Conservation (phyloP, 116 monocot genomes). For the Posidonia oceanica region DNA sequence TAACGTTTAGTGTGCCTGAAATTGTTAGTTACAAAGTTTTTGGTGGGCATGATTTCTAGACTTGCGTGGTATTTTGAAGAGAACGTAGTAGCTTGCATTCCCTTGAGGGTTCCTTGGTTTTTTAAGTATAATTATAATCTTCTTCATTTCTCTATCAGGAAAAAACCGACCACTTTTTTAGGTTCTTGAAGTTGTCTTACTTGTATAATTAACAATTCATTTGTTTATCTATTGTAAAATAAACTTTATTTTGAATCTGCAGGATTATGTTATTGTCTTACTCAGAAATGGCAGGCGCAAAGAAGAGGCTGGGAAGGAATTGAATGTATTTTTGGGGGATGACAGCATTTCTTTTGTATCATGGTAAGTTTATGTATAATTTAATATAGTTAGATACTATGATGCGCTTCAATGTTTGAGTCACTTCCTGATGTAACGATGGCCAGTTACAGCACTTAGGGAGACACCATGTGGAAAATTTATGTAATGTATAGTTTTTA, state of each 20-base stretch:
- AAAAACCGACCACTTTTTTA: too few species aligned
- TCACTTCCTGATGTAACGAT: not conserved
- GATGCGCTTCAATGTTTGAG: not conserved
- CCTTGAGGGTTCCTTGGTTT: too few species aligned
- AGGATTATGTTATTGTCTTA: conserved; percentile 80
- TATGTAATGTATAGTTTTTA: not conserved
- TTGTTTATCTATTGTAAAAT: not conserved
- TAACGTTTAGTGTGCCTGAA: too few species aligned
- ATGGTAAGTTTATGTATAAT: conserved; percentile 34
- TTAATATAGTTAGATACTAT: not conserved
- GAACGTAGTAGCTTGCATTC: too few species aligned
- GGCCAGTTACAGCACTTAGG: not conserved
- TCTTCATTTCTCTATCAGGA: too few species aligned
- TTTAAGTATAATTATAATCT: too few species aligned
- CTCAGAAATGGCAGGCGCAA: conserved; percentile 69
- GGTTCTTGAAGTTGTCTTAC: too few species aligned
- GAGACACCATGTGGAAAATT: not conserved
- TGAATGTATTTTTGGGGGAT: conserved; percentile 63
- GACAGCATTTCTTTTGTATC: conserved; percentile 57
- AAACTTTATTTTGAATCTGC: conserved; percentile 9
- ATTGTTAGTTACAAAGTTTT: too few species aligned
- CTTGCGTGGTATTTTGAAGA: too few species aligned
- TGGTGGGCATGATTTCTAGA: too few species aligned
- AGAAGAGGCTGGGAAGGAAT: conserved; percentile 49
- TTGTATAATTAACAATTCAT: too few species aligned